Base-by-base conservation (phyloP, 2,329 filamentous ascomycete genomes). In the Penicillium sp. region DNA sequence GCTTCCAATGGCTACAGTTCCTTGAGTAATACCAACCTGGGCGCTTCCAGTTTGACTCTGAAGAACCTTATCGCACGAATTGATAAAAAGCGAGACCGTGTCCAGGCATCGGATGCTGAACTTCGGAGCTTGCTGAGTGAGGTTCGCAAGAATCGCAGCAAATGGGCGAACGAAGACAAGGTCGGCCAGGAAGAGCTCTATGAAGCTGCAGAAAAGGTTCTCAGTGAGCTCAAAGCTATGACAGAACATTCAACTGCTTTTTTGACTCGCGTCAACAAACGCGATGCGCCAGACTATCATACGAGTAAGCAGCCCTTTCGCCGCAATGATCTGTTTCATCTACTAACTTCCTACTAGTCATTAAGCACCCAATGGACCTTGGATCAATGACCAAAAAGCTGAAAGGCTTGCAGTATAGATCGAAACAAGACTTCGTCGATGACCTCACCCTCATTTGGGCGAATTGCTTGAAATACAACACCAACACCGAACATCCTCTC, bases 311-410 rank as follows among this genome's bases (percentile, higher is more conserved):
- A 33, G 13, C 25, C n/a, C 16, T 29, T 33, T 33, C n/a, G 21
- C 11, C 8, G 29, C 36, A 34, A 27, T 21, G 2, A 33, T 16
- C n/a, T 29, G 6, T 50, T n/a, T 34, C 21, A 39, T 29, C 9
- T 45, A 50, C 63, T 74, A 58, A 73, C 61, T 19, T 51, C n/a
- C 25, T 11, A 46, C 58, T 70, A 92, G 88, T 91, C 64, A 97
- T 97, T 76, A 97, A 95, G 76, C 89, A 92, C 46, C 94, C 94
- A 2, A 99, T 99, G 94, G 94, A 99, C 72, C 86, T 99, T 56
- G 94, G 94, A 38, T 88, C 87, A 47, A 97, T 99, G 92, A 96
- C 95, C 60, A 99, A 99, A 79, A 99, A 97, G 78, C 85, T 99
- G 53, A 93, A 93, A 72, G 82, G 83, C 10, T 76, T 91, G 36